These are phyloP conservation scores for Teratosphaeria zuluensis DNA, from an alignment of 2,329 filamentous ascomycete species.

Conservation along the genomic window DNA sequence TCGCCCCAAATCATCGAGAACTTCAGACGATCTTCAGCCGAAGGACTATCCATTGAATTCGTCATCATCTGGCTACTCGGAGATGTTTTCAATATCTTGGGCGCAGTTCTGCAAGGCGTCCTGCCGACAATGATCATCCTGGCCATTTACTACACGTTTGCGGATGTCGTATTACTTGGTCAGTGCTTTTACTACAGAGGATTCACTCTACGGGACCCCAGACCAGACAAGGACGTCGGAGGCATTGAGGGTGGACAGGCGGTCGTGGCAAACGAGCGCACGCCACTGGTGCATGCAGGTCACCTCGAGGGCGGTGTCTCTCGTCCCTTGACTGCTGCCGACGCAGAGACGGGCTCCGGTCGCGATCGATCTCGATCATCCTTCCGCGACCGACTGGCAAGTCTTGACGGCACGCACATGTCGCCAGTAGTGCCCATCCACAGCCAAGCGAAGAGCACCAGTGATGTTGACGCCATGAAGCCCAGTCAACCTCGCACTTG, in stretches of 20 bases:
- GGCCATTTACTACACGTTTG: constrained; percentile 55
- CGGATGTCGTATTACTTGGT: constrained; percentile 74
- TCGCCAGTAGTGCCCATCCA: constrained; percentile 78
- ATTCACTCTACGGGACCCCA: constrained; percentile 72
- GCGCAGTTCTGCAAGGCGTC: constrained; percentile 83
- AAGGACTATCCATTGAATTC: constrained; percentile 84
- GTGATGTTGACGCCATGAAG: constrained; percentile 23
- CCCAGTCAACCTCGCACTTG: constrained; percentile 31
- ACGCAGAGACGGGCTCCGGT: constrained; percentile 14
- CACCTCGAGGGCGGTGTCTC: constrained; percentile 4
- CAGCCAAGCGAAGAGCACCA: constrained; percentile 32
- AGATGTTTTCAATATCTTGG: constrained; percentile 93
- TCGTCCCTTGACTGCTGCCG: constrained; percentile 8
- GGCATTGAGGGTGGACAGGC: constrained; percentile 9
- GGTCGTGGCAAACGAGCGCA: constrained; percentile 22
- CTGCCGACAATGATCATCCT: constrained; percentile 72
- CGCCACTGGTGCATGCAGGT: constrained; percentile 26
- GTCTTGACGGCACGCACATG: constrained; percentile 57
- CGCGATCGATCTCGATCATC: constrained; percentile 25
- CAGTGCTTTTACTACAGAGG: constrained; percentile 97
- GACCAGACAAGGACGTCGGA: constrained; percentile 13
- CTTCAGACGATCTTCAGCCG: constrained; percentile 72
- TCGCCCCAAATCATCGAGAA: constrained; percentile 95
- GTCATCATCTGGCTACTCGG: constrained; percentile 76
- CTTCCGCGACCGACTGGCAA: constrained; percentile 41